Evolutionary conservation across 2,329 filamentous ascomycete genomes (phyloP).

Genomic region (Chaetomium sp.): DNA sequence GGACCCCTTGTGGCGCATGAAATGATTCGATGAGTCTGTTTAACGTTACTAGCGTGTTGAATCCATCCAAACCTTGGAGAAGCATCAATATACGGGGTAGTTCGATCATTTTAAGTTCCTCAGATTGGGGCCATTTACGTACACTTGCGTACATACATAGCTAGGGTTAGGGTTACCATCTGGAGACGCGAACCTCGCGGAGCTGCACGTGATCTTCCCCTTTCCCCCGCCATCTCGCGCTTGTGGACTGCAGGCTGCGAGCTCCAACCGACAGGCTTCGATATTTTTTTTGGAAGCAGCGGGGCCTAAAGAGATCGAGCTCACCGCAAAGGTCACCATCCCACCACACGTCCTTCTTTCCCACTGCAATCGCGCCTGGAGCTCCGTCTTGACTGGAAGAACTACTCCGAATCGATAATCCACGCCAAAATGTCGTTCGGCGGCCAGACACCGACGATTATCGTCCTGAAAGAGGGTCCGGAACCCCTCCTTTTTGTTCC

Average conservation of each 20-base stretch:
- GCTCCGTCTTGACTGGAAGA: constrained; percentile 5
- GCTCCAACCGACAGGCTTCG: constrained; percentile 17
- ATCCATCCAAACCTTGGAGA: too few species aligned
- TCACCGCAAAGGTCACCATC: constrained; percentile 3
- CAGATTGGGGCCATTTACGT: too few species aligned
- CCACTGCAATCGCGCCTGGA: constrained; percentile 5
- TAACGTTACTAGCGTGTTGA: too few species aligned
- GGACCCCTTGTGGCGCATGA: too few species aligned
- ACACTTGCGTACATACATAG: too few species aligned
- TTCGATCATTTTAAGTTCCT: too few species aligned
- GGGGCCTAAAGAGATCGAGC: constrained; percentile 8
- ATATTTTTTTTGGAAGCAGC: constrained; percentile 22
- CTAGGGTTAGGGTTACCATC: not conserved
- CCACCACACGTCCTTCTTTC: constrained; percentile 6
- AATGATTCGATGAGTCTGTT: too few species aligned
- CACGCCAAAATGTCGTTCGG: constrained; percentile 25
- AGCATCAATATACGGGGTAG: too few species aligned
- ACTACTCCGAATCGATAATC: constrained; percentile 33
- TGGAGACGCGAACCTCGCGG: not conserved
- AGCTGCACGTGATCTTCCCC: not conserved
- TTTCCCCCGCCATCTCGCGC: not conserved
- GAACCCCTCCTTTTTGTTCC: constrained; percentile 20
- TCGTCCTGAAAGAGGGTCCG: constrained; percentile 28
- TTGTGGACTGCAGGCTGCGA: not conserved
- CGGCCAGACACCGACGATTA: constrained; percentile 27